phyloP scores from a whole-genome alignment of 768 basidiomycete species.

The Russula earlei region DNA sequence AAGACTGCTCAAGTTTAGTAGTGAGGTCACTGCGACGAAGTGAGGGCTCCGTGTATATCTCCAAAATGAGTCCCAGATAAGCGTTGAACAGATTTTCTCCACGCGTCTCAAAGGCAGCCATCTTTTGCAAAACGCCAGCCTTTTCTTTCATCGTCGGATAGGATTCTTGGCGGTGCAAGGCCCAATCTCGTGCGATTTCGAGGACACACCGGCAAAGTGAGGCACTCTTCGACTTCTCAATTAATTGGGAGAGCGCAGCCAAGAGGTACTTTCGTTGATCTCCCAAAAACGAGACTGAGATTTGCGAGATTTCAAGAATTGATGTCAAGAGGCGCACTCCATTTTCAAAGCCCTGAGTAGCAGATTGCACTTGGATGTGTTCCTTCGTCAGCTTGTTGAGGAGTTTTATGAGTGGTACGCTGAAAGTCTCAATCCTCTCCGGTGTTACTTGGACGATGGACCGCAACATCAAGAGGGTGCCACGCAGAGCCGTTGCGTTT shows the following conservation, averaged over 20 bases:
- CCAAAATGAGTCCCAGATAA: conserved; percentile 84
- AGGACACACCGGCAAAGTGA: conserved; percentile 77
- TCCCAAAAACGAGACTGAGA: conserved; percentile 68
- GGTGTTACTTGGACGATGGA: conserved; percentile 73
- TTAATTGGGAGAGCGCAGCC: conserved; percentile 65
- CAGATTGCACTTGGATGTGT: conserved; percentile 40
- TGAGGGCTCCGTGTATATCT: conserved; percentile 83
- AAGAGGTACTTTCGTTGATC: conserved; percentile 82
- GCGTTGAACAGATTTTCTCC: conserved; percentile 72
- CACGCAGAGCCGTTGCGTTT: conserved; percentile 60
- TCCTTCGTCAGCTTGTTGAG: conserved; percentile 83
- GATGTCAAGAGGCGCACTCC: conserved; percentile 57
- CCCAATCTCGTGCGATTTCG: conserved; percentile 82
- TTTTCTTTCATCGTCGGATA: conserved; percentile 96
- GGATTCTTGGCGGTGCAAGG: conserved; percentile 73
- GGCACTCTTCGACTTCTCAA: conserved; percentile 81
- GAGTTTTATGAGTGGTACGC: conserved; percentile 67
- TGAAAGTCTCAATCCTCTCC: conserved; percentile 77
- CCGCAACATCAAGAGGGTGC: conserved; percentile 79
- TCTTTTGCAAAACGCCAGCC: conserved; percentile 77
- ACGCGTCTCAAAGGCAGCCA: conserved; percentile 74
- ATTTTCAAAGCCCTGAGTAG: conserved; percentile 41
- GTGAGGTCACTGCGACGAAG: conserved; percentile 91
- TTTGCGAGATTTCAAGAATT: conserved; percentile 82
- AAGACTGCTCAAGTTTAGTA: conserved; percentile 84